phyloP scores from a whole-genome alignment of 805 yeast species.

The Metschnikowia koreensis region DNA sequence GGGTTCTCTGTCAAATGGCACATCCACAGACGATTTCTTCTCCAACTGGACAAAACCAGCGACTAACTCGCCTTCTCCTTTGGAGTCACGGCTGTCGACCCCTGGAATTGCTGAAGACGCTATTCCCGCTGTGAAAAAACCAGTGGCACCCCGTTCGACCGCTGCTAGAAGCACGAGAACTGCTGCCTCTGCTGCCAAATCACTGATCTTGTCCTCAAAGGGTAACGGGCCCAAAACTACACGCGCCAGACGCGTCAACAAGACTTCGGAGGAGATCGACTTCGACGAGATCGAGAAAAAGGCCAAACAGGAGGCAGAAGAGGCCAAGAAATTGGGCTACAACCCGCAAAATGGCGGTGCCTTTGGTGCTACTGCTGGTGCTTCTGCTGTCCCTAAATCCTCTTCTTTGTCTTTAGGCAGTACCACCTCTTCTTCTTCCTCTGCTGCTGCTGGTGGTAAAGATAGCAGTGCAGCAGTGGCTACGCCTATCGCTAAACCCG shows the following conservation, averaged over 20 bases:
- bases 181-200: conserved; percentile 29
- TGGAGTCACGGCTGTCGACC: conserved; percentile 44
- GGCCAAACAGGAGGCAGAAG: conserved; percentile 81
- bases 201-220: conserved; percentile 43
- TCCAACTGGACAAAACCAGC: conserved; percentile 87
- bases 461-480: conserved; percentile 1
- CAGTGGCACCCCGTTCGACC: conserved; percentile 24
- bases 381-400: not conserved
- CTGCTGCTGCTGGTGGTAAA: not conserved
- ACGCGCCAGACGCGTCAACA: conserved; percentile 49
- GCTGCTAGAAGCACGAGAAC: conserved; percentile 27
- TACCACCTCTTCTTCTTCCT: not conserved
- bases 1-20: conserved; percentile 34
- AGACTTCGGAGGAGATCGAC: conserved; percentile 52
- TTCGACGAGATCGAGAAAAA: conserved; percentile 66
- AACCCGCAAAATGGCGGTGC: conserved; percentile 34
- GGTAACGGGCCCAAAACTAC: conserved; percentile 56
- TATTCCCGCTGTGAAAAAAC: conserved; percentile 10
- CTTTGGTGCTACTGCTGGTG: conserved; percentile 4
- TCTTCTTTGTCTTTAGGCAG: conserved; percentile 12
- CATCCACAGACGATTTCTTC: conserved; percentile 80
- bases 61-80: conserved; percentile 50
- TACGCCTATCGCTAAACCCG: conserved; percentile 22
- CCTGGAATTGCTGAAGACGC: conserved; percentile 42
- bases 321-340: conserved; percentile 54